Evolutionary conservation across 768 basidiomycete genomes (phyloP).

Genomic region (Trametes villosa): DNA sequence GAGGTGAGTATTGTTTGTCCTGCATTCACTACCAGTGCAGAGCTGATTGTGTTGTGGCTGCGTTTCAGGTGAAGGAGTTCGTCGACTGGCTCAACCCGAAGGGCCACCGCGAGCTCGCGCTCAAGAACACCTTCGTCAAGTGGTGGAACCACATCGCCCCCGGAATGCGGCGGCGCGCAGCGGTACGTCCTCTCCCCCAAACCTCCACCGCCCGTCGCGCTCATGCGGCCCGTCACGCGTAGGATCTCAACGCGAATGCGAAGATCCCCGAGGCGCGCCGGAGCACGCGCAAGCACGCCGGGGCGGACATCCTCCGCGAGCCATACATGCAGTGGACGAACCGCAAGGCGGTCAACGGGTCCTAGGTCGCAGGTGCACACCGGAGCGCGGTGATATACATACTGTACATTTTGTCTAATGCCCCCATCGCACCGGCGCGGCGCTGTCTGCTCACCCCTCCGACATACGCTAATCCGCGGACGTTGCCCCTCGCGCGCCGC

Average conservation of each 20-base stretch:
- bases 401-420: constrained; percentile 2
- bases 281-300: constrained; percentile 64
- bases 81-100: constrained; percentile 90
- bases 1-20: constrained; percentile 76
- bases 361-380: constrained; percentile 2
- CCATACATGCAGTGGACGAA: constrained; percentile 92
- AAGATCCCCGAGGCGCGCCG: constrained; percentile 81
- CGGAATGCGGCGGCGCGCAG: constrained; percentile 74
- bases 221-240: constrained; percentile 17
- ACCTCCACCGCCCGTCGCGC: not conserved
- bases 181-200: constrained; percentile 51
- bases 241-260: constrained; percentile 74
- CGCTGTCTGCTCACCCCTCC: too few relatives aligned
- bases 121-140: constrained; percentile 77
- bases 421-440: too few relatives aligned
- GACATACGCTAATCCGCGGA: constrained; percentile 8
- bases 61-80: constrained; percentile 74
- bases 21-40: too few relatives aligned
- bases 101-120: constrained; percentile 83
- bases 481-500: not conserved
- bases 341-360: constrained; percentile 61
- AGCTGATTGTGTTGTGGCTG: too few relatives aligned
- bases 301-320: constrained; percentile 70
- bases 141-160: constrained; percentile 85
- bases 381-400: not conserved